Conservation (phyloP, 2,329 filamentous ascomycete species). For the Pseudopyrenochaeta lycopersici region DNA sequence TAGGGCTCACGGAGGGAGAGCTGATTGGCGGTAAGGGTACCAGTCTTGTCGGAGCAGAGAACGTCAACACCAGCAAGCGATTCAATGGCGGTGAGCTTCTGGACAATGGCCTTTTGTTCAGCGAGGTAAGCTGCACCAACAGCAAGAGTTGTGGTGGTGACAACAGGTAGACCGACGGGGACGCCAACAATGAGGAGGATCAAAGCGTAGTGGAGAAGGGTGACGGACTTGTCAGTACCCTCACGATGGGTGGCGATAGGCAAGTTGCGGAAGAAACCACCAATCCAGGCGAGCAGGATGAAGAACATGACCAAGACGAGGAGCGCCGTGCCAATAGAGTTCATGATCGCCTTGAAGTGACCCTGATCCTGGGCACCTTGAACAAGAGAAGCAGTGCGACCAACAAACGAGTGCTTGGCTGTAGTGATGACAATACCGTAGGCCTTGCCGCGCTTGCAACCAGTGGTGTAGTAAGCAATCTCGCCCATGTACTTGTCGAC, state of each 20-base stretch:
- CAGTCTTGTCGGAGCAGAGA: conserved; percentile 84
- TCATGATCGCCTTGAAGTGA: conserved; percentile 76
- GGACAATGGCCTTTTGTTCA: conserved; percentile 80
- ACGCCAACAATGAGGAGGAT: conserved; percentile 77
- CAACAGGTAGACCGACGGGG: conserved; percentile 78
- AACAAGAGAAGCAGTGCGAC: conserved; percentile 76
- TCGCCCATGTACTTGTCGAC: conserved; percentile 84
- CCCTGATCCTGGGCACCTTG: conserved; percentile 79
- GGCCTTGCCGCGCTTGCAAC: conserved; percentile 82
- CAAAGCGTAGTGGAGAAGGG: conserved; percentile 60
- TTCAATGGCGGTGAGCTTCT: conserved; percentile 82
- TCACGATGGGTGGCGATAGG: conserved; percentile 67
- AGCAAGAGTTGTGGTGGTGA: conserved; percentile 79
- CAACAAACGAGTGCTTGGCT: conserved; percentile 78
- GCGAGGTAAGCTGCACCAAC: conserved; percentile 81
- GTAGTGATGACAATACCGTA: conserved; percentile 74
- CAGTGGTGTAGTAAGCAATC: conserved; percentile 79
- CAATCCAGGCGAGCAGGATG: conserved; percentile 79
- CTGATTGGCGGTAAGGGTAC: conserved; percentile 79
- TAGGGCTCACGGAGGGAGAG: conserved; percentile 80
- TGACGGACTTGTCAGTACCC: conserved; percentile 63
- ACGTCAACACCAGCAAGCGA: conserved; percentile 73
- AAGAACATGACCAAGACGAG: conserved; percentile 81
- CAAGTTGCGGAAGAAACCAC: conserved; percentile 78
- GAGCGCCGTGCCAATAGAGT: conserved; percentile 78